Conservation (phyloP, 345 rosid genomes). For the Euphorbia peplus region DNA sequence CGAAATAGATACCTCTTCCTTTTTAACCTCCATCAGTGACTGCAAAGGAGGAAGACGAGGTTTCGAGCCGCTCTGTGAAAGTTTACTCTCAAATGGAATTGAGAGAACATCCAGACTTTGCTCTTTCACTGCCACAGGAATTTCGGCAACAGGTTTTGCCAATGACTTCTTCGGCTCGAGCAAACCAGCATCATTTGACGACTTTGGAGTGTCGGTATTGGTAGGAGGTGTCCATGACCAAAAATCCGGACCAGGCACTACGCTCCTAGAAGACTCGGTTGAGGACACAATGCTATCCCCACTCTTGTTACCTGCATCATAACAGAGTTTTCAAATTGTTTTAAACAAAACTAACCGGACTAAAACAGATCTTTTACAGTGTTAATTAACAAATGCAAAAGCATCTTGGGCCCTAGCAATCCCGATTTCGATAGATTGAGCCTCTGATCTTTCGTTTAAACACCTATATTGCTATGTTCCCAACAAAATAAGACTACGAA, state of each 20-base stretch:
- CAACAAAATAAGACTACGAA: not conserved
- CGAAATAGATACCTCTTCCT: conserved; percentile 29
- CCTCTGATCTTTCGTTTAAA: too few relatives aligned
- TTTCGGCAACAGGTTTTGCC: conserved; percentile 29
- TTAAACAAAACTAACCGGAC: not conserved
- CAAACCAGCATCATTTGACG: conserved; percentile 21
- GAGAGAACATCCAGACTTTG: conserved; percentile 48
- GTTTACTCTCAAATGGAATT: conserved; percentile 73
- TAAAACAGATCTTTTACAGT: not conserved
- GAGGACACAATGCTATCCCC: conserved; percentile 39
- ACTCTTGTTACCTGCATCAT: conserved; percentile 34
- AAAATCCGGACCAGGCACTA: conserved; percentile 86
- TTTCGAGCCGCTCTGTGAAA: conserved; percentile 28
- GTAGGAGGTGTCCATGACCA: conserved; percentile 91
- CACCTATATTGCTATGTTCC: not conserved
- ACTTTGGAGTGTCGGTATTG: conserved; percentile 27
- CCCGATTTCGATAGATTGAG: not conserved
- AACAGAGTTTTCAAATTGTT: not conserved
- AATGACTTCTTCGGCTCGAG: conserved; percentile 30
- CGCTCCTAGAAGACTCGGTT: conserved; percentile 42
- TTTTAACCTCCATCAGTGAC: conserved; percentile 53
- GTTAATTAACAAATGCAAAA: too few relatives aligned
- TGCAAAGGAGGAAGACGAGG: conserved; percentile 67
- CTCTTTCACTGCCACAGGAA: conserved; percentile 57
- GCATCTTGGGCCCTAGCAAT: too few relatives aligned